Percentiles rank a stretch among this genome's conserved stretches.
These are phyloP conservation scores for Benincasa hispida DNA, from an alignment of 306 rosid species.

Conservation along the genomic window DNA sequence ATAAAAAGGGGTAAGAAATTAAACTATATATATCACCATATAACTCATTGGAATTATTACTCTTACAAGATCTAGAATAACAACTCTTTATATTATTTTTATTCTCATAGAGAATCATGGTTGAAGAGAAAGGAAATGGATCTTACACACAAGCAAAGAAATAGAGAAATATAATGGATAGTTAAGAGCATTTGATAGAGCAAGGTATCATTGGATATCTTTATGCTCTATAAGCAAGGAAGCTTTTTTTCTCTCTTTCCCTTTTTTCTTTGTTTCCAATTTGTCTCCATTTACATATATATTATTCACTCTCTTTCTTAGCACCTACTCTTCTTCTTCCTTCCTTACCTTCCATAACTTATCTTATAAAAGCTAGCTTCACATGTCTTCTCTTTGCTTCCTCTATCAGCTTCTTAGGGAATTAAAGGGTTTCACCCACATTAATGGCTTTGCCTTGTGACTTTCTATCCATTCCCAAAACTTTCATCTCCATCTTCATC, in stretches of 20 bases:
- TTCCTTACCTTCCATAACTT: not conserved
- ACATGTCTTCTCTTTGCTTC: not conserved
- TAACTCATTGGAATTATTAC: not conserved
- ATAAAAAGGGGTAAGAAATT: not conserved
- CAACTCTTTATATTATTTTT: not conserved
- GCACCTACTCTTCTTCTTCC: not conserved
- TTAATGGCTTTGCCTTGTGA: not conserved
- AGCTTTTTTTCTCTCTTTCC: not conserved
- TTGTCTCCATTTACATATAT: not conserved
- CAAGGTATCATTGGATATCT: slow-evolving; percentile 4
- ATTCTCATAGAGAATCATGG: not conserved
- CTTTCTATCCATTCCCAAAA: not conserved
- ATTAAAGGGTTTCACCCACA: not conserved
- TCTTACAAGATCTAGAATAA: not conserved
- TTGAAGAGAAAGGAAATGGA: not conserved
- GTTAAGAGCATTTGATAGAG: not conserved
- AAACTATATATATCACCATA: not conserved
- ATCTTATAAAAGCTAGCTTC: slow-evolving; percentile 2
- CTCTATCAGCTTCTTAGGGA: not conserved
- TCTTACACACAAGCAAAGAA: not conserved
- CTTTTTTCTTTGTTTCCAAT: not conserved
- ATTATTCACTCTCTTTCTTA: not conserved
- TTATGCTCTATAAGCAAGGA: slow-evolving; percentile 1
- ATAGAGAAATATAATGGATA: not conserved
- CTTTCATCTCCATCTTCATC: not conserved